Base-by-base conservation (phyloP, 192 early-diverging fungal genomes). In the Coemansia sp. region DNA sequence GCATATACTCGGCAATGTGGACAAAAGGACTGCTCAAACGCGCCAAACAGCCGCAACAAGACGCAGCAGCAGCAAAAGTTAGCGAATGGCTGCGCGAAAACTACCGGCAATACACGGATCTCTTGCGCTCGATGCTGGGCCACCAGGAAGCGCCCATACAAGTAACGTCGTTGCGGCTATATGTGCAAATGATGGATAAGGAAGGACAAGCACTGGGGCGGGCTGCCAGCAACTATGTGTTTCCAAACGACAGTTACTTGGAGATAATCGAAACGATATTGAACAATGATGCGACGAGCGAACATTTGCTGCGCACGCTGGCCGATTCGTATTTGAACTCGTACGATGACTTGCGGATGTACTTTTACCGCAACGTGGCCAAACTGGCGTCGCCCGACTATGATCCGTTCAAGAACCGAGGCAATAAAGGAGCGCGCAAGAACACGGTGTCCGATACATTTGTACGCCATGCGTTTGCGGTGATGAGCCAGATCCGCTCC, bases 291-390 rank as follows among this genome's bases (percentile, higher is more conserved):
- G 82, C 86, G 40, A 83, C 88, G 26, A 86, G 70, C 37, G 82
- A 89, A 21, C 87, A 84, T 10, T 54, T 96, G 31, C 52, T 85
- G 46, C 83, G 81, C 11, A 77, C 84, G 57, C 74, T 94, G 21
- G 74, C 87, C 1, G 86, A 88, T 50, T 86, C 87, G 40, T 87
- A 89, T 57, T 62, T 94, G 36, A 90, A 90, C 70, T 66, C 72
- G 7, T 94, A 92, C 72, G 92, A 92, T 65, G 96, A 98, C 66
- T 70, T 96, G 44, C 84, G 92, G 65, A 85, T 86, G 63, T 93
- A 93, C 72, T 95, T 94, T 69, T 87, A 73, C 85, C 71, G 90
- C 88, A 69, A 75, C 87, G 40, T 76, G 2, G 68, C 67, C 28
- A 68, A 65, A 48, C 69, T 82, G 10, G 71, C 67, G 21, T 63